phyloP scores from a whole-genome alignment of 208 protist genomes.

The Wallacemonas collosoma region DNA sequence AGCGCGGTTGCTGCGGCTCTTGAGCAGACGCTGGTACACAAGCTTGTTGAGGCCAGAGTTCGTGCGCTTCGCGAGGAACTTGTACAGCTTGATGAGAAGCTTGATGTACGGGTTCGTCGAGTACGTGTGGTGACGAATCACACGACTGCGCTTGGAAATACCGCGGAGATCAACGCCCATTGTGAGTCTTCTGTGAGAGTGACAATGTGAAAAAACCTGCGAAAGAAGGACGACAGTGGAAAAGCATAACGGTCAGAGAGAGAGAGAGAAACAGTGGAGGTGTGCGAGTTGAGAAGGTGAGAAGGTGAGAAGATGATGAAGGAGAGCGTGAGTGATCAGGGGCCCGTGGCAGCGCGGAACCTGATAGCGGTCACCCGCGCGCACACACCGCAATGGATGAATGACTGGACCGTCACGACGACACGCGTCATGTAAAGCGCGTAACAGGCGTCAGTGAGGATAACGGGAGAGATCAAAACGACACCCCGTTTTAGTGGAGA shows the following conservation, averaged over 20 bases:
- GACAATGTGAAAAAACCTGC: conserved; percentile 18
- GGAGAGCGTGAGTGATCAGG: conserved; percentile 2
- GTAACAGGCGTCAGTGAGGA: too few species aligned
- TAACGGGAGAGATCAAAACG: too few species aligned
- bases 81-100: conserved; percentile 99
- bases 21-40: conserved; percentile 96
- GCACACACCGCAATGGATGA: too few species aligned
- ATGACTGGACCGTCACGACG: too few species aligned
- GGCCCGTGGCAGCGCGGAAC: too few species aligned
- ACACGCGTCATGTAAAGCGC: too few species aligned
- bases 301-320: conserved; percentile 11
- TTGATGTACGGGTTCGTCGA: conserved; percentile 98
- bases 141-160: conserved; percentile 90
- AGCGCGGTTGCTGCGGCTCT: conserved; percentile 96
- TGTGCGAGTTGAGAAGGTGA: not conserved
- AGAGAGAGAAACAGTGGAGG: not conserved
- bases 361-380: too few species aligned
- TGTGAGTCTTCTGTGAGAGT: conserved; percentile 21
- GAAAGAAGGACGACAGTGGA: not conserved
- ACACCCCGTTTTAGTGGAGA: too few species aligned
- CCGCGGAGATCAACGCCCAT: conserved; percentile 93
- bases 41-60: conserved; percentile 98
- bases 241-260: not conserved
- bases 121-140: conserved; percentile 94
- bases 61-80: conserved; percentile 98